Evolutionary conservation across 345 rosid genomes (phyloP).

Genomic region (Raphanus raphanistrum): DNA sequence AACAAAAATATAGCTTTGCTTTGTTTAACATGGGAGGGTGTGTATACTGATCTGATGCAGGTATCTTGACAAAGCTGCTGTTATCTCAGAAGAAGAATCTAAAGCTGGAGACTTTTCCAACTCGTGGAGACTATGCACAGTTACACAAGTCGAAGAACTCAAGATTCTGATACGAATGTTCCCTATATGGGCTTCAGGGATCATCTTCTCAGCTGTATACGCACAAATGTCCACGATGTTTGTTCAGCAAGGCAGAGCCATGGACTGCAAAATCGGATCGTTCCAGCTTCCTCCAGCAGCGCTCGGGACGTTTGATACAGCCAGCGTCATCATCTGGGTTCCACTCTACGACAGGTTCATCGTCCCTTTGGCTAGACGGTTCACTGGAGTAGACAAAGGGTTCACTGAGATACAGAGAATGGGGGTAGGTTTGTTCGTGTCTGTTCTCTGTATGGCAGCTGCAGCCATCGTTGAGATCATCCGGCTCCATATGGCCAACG

Average conservation of each 20-base stretch:
- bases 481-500: slow-evolving; percentile 55
- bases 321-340: slow-evolving; percentile 42
- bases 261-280: slow-evolving; percentile 43
- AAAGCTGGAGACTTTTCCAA: neutral
- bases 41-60: slow-evolving; percentile 14
- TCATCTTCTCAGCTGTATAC: slow-evolving; percentile 38
- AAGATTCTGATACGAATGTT: slow-evolving; percentile 44
- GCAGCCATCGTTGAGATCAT: slow-evolving; percentile 50
- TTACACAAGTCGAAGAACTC: slow-evolving; percentile 54
- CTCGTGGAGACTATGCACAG: slow-evolving; percentile 48
- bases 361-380: slow-evolving; percentile 29
- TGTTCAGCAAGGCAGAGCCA: slow-evolving; percentile 47
- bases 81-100: slow-evolving; percentile 44
- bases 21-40: neutral
- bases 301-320: slow-evolving; percentile 39
- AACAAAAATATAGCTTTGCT: neutral
- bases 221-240: slow-evolving; percentile 46
- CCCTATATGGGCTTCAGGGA: slow-evolving; percentile 47
- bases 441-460: slow-evolving; percentile 46
- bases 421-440: slow-evolving; percentile 60
- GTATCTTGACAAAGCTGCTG: slow-evolving; percentile 53
- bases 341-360: slow-evolving; percentile 43
- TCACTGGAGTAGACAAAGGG: slow-evolving; percentile 51
- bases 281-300: slow-evolving; percentile 58
- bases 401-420: slow-evolving; percentile 64